Evolutionary conservation across 1,139 yeast species (phyloP), one percentile per base, ranked within the genome.

Genomic region (Sugiyamaella xylanicola): DNA sequence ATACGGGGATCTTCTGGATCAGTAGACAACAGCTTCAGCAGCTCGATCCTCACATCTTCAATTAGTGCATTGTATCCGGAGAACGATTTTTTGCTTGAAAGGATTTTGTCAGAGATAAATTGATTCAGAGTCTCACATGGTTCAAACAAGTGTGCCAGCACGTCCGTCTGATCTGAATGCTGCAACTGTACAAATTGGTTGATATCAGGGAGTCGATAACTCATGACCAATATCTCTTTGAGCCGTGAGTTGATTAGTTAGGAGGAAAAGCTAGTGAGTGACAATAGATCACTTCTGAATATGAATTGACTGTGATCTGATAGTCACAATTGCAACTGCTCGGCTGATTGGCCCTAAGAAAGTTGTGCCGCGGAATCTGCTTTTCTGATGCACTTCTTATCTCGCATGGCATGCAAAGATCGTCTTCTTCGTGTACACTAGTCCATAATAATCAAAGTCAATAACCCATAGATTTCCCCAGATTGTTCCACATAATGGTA

Each of bases 141-240:
- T 67, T 87, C 95, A 65, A 87, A 87, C 35, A 87, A 71, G 56
- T 81, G 82, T 51, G 79, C 81, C 42, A 86, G 68, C 0, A 78
- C 75, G 40, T 73, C 74, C 2, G 56, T 62, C 57, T 72, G 66
- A 22, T 67, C 64, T 1, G 57, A 50, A 3, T 49, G 53, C 13
- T 64, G 37, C 39, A 72, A 63, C 8, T 46, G 25, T 11, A 56
- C 51, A 59, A 66, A 58, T 9, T 51, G 51, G 11, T 42, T 44
- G 16, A 62, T 55, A 4, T 53, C 46, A n/a, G 66, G 69, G 27
- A 63, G 58, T 47, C 35, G 48, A 53, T 58, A 63, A 36, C 40
- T 51, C 59, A 37, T 51, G n/a, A n/a, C n/a, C n/a, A n/a, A n/a
- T n/a, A n/a, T n/a, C n/a, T n/a, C n/a, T n/a, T n/a, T n/a, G n/a